phyloP scores from a whole-genome alignment of 257 asterid species.

The Rubia yunnanensis region DNA sequence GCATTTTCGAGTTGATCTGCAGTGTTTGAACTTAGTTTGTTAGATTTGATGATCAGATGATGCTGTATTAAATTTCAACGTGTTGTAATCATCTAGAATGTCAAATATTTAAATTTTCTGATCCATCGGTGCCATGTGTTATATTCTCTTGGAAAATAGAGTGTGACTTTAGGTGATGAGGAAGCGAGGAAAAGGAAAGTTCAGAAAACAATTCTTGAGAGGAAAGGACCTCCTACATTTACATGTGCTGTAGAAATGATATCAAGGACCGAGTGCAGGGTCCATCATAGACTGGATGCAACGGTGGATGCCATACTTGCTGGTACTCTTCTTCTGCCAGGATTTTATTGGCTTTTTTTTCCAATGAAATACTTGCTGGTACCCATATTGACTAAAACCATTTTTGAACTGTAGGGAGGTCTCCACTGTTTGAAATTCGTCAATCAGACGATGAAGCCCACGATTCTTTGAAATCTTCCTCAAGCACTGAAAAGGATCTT shows the following conservation, averaged over 20 bases:
- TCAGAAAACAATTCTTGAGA: constrained; percentile 95
- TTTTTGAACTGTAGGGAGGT: constrained; percentile 46
- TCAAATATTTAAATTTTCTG: background rate
- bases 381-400: constrained; percentile 17
- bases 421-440: constrained; percentile 73
- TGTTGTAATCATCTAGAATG: background rate
- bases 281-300: constrained; percentile 83
- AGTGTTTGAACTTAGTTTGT: background rate
- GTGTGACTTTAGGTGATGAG: constrained; percentile 98
- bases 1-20: background rate
- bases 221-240: constrained; percentile 94
- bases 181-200: constrained; percentile 98
- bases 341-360: background rate
- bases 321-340: constrained; percentile 30
- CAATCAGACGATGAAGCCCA: constrained; percentile 37
- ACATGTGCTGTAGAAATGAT: constrained; percentile 93
- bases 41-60: background rate
- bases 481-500: constrained; percentile 21
- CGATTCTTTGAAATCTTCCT: constrained; percentile 21
- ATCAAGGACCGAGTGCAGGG: constrained; percentile 81
- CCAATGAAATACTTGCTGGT: background rate
- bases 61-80: too few species aligned
- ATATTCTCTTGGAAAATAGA: constrained; percentile 35
- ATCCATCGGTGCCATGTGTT: background rate
- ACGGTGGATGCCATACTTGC: constrained; percentile 90